These are phyloP conservation scores for Fennellomyces sp. DNA, from an alignment of 371 early-diverging fungal genomes.

Conservation along the genomic window DNA sequence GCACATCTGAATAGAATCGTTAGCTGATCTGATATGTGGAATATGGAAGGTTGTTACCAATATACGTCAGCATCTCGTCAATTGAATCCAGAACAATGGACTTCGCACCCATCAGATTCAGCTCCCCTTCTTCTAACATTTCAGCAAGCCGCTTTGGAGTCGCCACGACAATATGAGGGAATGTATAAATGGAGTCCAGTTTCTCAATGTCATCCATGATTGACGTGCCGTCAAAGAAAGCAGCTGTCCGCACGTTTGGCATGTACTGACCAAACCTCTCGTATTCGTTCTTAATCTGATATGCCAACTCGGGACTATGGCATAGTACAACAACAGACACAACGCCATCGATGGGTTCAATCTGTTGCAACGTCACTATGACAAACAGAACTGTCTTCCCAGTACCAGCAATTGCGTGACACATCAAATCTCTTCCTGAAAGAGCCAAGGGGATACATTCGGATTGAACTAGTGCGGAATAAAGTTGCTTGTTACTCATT, in stretches of 20 bases:
- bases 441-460: constrained; percentile 98
- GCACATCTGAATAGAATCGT: constrained; percentile 87
- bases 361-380: constrained; percentile 94
- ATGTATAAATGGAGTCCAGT: constrained; percentile 77
- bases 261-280: constrained; percentile 93
- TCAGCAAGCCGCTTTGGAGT: constrained; percentile 97
- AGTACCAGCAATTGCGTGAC: constrained; percentile 99
- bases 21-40: not conserved
- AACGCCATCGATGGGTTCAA: constrained; percentile 82
- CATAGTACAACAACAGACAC: constrained; percentile 92
- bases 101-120: constrained; percentile 85
- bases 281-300: constrained; percentile 97
- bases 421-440: constrained; percentile 95
- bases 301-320: constrained; percentile 98
- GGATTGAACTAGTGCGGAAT: constrained; percentile 90
- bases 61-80: constrained; percentile 94
- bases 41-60: constrained; percentile 66
- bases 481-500: not conserved
- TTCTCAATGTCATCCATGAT: constrained; percentile 82
- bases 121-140: constrained; percentile 79
- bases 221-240: constrained; percentile 90
- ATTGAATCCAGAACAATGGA: constrained; percentile 99
- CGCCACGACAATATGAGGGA: constrained; percentile 96
- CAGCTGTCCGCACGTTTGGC: constrained; percentile 91
- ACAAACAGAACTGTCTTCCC: constrained; percentile 99